A percentile compares a stretch with the other conserved stretches of the same genome.
These are phyloP conservation scores for Pulicaria dysenterica DNA, from an alignment of 129 eudicot species.

Conservation along the genomic window DNA sequence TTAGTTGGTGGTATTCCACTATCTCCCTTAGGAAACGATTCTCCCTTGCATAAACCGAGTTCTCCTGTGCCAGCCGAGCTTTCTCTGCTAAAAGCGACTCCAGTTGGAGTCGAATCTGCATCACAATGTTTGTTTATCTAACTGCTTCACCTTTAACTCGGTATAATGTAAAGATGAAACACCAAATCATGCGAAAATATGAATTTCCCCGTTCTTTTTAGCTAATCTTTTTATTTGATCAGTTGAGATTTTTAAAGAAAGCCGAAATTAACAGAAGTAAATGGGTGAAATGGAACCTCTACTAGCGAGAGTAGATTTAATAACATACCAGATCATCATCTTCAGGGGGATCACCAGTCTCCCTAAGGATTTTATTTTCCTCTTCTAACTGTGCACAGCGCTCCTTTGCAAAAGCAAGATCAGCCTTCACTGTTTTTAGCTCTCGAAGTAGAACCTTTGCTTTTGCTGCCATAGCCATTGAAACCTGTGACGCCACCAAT, in stretches of 20 bases:
- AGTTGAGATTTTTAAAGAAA: too few species aligned
- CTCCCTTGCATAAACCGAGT: slow-evolving; percentile 84
- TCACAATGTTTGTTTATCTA: not conserved
- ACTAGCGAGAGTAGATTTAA: too few species aligned
- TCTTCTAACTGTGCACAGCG: slow-evolving; percentile 96
- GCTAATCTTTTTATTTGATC: too few species aligned
- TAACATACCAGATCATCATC: slow-evolving; percentile 80
- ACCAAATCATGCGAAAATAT: not conserved
- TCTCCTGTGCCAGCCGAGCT: slow-evolving; percentile 96
- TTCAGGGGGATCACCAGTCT: slow-evolving; percentile 62
- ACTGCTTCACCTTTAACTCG: not conserved
- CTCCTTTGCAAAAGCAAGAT: slow-evolving; percentile 92
- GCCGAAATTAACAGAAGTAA: too few species aligned
- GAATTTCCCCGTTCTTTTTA: too few species aligned
- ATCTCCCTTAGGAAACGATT: slow-evolving; percentile 92
- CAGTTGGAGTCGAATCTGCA: slow-evolving; percentile 88
- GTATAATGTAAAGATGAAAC: not conserved
- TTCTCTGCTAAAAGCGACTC: slow-evolving; percentile 95
- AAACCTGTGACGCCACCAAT: slow-evolving; percentile 58
- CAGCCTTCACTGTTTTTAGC: slow-evolving; percentile 94
- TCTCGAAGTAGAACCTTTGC: slow-evolving; percentile 89
- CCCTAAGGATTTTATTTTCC: slow-evolving; percentile 79
- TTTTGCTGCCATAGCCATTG: slow-evolving; percentile 99
- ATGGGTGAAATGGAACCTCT: too few species aligned
- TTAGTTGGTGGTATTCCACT: slow-evolving; percentile 94